Percentiles rank a stretch among this genome's conserved stretches.
These are phyloP conservation scores for Xylariaceae sp. DNA, from an alignment of 2,329 filamentous ascomycete species.

Conservation along the genomic window DNA sequence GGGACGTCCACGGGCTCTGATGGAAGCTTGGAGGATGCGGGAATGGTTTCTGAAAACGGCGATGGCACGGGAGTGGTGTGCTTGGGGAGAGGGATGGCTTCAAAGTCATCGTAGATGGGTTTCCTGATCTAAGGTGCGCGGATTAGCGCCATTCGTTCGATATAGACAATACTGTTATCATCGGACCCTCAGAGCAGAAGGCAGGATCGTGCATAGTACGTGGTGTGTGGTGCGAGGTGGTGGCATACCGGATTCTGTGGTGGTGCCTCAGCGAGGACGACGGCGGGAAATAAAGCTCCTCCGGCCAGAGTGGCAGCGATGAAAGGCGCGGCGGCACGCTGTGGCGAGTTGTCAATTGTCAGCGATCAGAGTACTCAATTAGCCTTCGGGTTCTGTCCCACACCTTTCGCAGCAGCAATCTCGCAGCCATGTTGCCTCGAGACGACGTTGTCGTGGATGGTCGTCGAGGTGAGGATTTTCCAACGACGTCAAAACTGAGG, in stretches of 20 bases:
- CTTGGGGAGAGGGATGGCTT: slow-evolving; percentile 36
- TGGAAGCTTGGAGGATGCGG: slow-evolving; percentile 23
- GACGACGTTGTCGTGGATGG: slow-evolving; percentile 7
- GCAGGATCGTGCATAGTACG: neutral
- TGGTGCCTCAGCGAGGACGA: slow-evolving; percentile 45
- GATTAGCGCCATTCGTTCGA: slow-evolving; percentile 6
- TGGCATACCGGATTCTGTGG: slow-evolving; percentile 21
- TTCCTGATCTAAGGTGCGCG: slow-evolving; percentile 46
- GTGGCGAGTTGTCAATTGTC: slow-evolving; percentile 30
- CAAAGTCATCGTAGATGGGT: slow-evolving; percentile 77
- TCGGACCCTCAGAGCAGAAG: slow-evolving; percentile 1
- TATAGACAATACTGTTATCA: slow-evolving; percentile 2
- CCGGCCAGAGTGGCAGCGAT: slow-evolving; percentile 41
- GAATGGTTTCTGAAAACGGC: slow-evolving; percentile 32
- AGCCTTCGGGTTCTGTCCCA: slow-evolving; percentile 16
- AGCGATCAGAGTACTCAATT: slow-evolving; percentile 19
- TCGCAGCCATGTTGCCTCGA: slow-evolving; percentile 52
- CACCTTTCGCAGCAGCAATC: slow-evolving; percentile 57
- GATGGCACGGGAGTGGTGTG: slow-evolving; percentile 25
- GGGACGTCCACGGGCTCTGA: slow-evolving; percentile 29
- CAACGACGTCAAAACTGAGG: slow-evolving; percentile 9
- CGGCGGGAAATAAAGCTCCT: slow-evolving; percentile 33
- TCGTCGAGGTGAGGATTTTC: too few species aligned
- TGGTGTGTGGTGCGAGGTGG: neutral
- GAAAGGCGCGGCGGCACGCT: slow-evolving; percentile 52